Base-by-base conservation (phyloP, 495 filamentous ascomycete genomes). In the Neurospora tetrasperma region DNA sequence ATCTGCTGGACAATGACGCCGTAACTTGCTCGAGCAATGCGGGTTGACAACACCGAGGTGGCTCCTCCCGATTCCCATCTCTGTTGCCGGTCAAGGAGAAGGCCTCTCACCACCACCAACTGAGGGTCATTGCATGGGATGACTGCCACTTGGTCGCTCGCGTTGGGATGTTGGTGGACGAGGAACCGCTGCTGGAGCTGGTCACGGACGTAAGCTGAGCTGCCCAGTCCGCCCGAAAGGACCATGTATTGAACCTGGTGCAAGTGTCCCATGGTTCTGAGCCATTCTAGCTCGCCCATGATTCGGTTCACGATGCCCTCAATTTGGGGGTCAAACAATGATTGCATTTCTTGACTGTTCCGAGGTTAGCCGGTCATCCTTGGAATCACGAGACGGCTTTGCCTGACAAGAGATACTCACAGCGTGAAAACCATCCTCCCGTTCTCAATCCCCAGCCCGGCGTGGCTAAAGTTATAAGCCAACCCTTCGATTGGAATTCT, bases 151-250 rank as follows among this genome's bases (percentile, higher is more conserved):
- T 62, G 54, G 4, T 77, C 74, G 7, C 78, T 76, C 3, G 82
- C 81, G 73, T 84, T 84, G 7, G 82, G 80, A 73, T 81, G 79
- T 1, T 74, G 72, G 9, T 77, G 75, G 7, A 73, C 75, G 14
- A 74, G 78, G 74, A 85, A 86, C 35, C 78, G 78, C 9, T 84
- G 75, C 35, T 84, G 72, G 10, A 89, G 80, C 9, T 82, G 75
- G 46, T 85, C 78, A 43, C 82, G 78, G 4, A 92, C 84, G 73
- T 92, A 91, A n/a, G 84, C 80, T 0, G 88, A 90, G 75, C 89
- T 90, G 14, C 89, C 89, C 5, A 91, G 85, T 3, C 90, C 90
- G 5, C 90, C 90, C 0, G 89, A 90, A 8, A 92, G 81, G 5
- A 92, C 83, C 41, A 91, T 80, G 72, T 89, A 86, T 42, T 76